Conservation (phyloP, 176 grass and related monocot genomes). For the Cocos nucifera region DNA sequence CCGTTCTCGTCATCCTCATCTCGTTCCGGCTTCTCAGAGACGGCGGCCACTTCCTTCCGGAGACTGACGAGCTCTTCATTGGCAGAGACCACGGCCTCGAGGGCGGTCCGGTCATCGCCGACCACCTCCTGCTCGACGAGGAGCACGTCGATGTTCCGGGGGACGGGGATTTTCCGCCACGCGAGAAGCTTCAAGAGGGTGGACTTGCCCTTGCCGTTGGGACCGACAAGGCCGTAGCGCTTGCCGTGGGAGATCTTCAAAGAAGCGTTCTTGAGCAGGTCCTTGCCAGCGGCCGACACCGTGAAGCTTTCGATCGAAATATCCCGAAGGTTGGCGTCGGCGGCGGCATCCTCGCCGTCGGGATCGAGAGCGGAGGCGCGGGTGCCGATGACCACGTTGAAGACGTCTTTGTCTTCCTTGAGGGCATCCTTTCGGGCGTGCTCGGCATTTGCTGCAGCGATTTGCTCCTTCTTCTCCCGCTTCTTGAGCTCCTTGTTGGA, state of each 20-base stretch:
- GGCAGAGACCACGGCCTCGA: slow-evolving; percentile 71
- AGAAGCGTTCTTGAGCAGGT: slow-evolving; percentile 75
- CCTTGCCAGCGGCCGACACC: slow-evolving; percentile 78
- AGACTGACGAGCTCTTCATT: slow-evolving; percentile 82
- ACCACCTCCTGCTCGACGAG: slow-evolving; percentile 93
- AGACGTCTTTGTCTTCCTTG: slow-evolving; percentile 78
- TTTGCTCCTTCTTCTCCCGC: slow-evolving; percentile 65
- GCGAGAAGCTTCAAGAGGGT: slow-evolving; percentile 81
- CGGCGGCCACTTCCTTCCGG: slow-evolving; percentile 39
- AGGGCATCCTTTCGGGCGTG: slow-evolving; percentile 59
- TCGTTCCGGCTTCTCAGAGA: slow-evolving; percentile 28
- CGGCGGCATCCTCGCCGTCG: slow-evolving; percentile 18
- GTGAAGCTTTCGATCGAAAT: slow-evolving; percentile 83
- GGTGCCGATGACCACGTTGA: slow-evolving; percentile 78
- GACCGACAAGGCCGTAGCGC: slow-evolving; percentile 75
- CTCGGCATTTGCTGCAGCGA: slow-evolving; percentile 43
- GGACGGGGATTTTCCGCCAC: slow-evolving; percentile 81
- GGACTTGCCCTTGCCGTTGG: slow-evolving; percentile 92
- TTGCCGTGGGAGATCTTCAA: slow-evolving; percentile 81
- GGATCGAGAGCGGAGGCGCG: slow-evolving; percentile 28
- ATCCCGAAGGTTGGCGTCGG: slow-evolving; percentile 65
- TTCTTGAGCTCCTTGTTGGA: slow-evolving; percentile 78
- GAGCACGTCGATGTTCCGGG: slow-evolving; percentile 76
- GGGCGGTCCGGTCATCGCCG: slow-evolving; percentile 55
- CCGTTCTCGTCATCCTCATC: slow-evolving; percentile 45